phyloP scores from a whole-genome alignment of 2,329 filamentous ascomycete genomes.

The Claviceps capensis region DNA sequence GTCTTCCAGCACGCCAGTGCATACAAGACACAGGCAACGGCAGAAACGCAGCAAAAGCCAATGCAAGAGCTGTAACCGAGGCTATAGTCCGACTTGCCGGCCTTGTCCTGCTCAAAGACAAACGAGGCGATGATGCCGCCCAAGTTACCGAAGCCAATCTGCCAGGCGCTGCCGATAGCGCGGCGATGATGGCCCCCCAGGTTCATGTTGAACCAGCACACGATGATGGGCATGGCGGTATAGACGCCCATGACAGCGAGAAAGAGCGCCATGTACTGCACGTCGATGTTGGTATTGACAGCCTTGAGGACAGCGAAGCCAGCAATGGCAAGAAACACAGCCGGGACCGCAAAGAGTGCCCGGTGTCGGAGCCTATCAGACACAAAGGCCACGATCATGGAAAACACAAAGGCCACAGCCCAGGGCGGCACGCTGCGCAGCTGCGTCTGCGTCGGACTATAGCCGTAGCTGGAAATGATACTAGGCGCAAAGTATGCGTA shows the following conservation, averaged over 20 bases:
- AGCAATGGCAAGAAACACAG: slow-evolving; percentile 53
- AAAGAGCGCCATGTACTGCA: slow-evolving; percentile 72
- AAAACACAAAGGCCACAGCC: slow-evolving; percentile 62
- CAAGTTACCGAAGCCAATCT: slow-evolving; percentile 66
- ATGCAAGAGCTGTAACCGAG: slow-evolving; percentile 56
- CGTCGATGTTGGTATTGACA: slow-evolving; percentile 50
- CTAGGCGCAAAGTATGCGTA: slow-evolving; percentile 67
- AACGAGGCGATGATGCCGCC: slow-evolving; percentile 69
- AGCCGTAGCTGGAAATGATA: slow-evolving; percentile 56
- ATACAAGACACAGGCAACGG: slow-evolving; percentile 47
- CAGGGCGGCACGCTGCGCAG: slow-evolving; percentile 45
- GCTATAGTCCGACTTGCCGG: slow-evolving; percentile 56
- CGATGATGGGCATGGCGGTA: slow-evolving; percentile 76
- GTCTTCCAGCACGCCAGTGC: slow-evolving; percentile 40
- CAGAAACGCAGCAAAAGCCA: slow-evolving; percentile 44
- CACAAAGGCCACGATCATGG: slow-evolving; percentile 57
- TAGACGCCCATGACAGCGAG: slow-evolving; percentile 69
- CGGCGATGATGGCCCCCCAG: slow-evolving; percentile 58
- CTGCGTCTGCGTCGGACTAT: slow-evolving; percentile 42
- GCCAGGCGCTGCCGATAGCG: slow-evolving; percentile 60
- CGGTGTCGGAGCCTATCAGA: slow-evolving; percentile 65
- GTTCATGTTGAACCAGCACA: slow-evolving; percentile 78
- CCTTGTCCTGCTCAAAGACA: slow-evolving; percentile 51
- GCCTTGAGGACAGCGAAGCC: slow-evolving; percentile 65
- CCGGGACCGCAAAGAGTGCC: slow-evolving; percentile 56